phyloP scores from a whole-genome alignment of 176 grass and related monocot genomes.

The Zea luxurians region DNA sequence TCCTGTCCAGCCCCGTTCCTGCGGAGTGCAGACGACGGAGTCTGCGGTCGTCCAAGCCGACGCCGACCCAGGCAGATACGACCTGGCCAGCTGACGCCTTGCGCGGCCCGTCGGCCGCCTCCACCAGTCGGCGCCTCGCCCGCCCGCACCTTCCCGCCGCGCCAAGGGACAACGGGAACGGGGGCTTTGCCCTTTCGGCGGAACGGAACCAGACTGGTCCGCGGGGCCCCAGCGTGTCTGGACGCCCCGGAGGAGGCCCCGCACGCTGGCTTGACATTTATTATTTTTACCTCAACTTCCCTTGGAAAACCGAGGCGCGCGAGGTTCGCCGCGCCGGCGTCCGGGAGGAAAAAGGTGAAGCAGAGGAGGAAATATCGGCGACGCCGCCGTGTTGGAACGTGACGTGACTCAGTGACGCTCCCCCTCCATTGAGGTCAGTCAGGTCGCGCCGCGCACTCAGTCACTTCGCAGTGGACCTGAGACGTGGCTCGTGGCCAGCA shows the following conservation, averaged over 20 bases:
- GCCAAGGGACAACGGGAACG: background rate
- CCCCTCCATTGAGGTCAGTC: background rate
- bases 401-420: background rate
- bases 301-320: background rate
- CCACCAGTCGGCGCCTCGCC: conserved; percentile 23
- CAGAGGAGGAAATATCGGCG: background rate
- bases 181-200: background rate
- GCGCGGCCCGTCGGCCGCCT: conserved; percentile 8
- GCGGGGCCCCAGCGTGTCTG: background rate
- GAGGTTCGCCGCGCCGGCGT: background rate
- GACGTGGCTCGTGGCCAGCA: background rate
- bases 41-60: background rate
- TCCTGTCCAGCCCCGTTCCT: too few relatives aligned
- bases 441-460: background rate
- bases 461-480: background rate
- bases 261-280: too few relatives aligned
- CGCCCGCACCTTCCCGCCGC: background rate
- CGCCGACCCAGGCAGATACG: background rate
- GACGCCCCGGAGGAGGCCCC: too few relatives aligned
- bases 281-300: background rate
- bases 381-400: background rate
- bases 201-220: background rate
- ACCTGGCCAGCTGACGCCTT: conserved; percentile 37
- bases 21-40: background rate
- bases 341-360: background rate